Base-by-base conservation (phyloP, 805 yeast genomes). In the Ogataea wickerhamii region DNA sequence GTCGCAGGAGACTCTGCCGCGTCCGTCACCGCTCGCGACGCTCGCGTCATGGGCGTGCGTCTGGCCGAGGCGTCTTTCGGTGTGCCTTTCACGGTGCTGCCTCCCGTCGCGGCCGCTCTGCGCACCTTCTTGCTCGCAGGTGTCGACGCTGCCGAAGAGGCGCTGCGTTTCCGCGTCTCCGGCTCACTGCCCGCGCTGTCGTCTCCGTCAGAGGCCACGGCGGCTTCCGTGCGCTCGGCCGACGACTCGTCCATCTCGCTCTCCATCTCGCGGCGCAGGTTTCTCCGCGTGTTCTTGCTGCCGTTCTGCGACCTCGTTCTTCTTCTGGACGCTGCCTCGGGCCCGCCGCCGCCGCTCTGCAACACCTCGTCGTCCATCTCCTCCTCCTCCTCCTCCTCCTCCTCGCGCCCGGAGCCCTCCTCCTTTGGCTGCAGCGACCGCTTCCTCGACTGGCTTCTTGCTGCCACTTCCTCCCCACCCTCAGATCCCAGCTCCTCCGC, bases 261-360 rank as follows among this genome's bases (percentile, higher is more conserved):
- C 14, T 17, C 44, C 13, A 44, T 40, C 24, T 44, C 44, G 18
- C 31, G 27, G n/a, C 37, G 35, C 34, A 51, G 35, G 23, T 48
- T 50, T 24, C 55, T 35, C 33, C 50, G 38, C 5, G 51, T 41
- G 30, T 45, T 44, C 17, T 48, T 40, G 5, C 45, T 31, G 2
- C 27, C 25, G 16, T 42, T 36, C 23, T 36, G 39, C 3, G 41
- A 37, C 26, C 43, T 41, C 13, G 42, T 33, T 28, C 23, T 43
- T 28, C 42, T 39, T 32, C 36, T 36, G 12, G 26, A 14, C 8
- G 17, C 26, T 19, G 28, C 32, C 25, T 18, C 19, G n/a, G n/a
- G n/a, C n/a, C n/a, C n/a, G 11, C 34, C 40, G n/a, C 32, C 43
- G 8, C 29, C 32, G 23, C 11, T 17, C 22, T 18, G 20, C 7